phyloP scores from a whole-genome alignment of 805 yeast species.

The Cyberlindnera saturnus region DNA sequence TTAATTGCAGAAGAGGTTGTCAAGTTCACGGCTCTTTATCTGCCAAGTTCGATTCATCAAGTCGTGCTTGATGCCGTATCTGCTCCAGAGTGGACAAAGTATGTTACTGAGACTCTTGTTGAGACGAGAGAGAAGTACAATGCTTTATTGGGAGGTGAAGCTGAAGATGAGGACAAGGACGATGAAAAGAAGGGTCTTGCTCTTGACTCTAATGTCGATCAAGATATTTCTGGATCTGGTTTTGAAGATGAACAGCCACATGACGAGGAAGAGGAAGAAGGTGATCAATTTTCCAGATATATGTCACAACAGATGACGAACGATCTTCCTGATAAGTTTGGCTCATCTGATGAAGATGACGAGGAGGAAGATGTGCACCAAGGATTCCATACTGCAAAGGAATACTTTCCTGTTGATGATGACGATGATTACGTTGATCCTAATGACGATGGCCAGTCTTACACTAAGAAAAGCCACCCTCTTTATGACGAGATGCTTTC shows the following conservation, averaged over 20 bases:
- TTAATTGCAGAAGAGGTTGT: constrained; percentile 93
- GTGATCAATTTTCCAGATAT: constrained; percentile 36
- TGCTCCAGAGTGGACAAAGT: constrained; percentile 63
- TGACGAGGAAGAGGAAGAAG: constrained; percentile 19
- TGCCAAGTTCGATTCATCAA: constrained; percentile 26
- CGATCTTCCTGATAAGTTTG: constrained; percentile 49
- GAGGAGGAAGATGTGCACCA: constrained; percentile 22
- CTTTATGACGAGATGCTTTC: constrained; percentile 38
- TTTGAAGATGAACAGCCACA: constrained; percentile 15
- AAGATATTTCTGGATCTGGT: constrained; percentile 26
- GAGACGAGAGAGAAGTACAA: constrained; percentile 93
- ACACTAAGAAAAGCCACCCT: constrained; percentile 55
- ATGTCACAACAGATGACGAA: constrained; percentile 70
- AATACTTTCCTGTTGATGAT: constrained; percentile 26
- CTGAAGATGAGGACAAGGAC: constrained; percentile 29
- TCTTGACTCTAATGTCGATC: constrained; percentile 32
- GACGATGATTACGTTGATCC: constrained; percentile 76
- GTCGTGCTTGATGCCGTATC: constrained; percentile 31
- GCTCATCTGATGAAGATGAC: constrained; percentile 45
- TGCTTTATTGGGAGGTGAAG: constrained; percentile 80
- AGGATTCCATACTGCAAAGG: constrained; percentile 9
- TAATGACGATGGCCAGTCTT: constrained; percentile 74
- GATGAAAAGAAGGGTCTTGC: constrained; percentile 26
- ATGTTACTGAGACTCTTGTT: constrained; percentile 75
- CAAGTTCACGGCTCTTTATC: constrained; percentile 49